phyloP scores from a whole-genome alignment of 2,329 filamentous ascomycete genomes.

The Paraconiothyrium sp. region DNA sequence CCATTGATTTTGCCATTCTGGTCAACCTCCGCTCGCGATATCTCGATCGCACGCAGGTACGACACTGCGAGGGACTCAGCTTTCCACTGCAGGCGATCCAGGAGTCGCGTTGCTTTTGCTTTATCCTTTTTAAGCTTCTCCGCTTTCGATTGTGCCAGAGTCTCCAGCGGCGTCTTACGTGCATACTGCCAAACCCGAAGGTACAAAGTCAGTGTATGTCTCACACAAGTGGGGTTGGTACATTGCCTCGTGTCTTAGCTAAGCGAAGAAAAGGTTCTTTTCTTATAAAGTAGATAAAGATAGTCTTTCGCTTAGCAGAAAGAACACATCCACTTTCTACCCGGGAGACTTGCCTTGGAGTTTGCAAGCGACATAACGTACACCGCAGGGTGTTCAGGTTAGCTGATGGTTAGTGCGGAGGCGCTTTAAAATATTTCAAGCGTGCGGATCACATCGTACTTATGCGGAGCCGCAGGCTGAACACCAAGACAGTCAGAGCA shows the following conservation, averaged over 20 bases:
- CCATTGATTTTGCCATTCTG: conserved; percentile 22
- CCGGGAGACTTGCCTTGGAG: conserved; percentile 25
- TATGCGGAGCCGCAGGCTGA: neutral
- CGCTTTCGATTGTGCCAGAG: conserved; percentile 32
- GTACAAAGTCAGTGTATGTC: too few species aligned
- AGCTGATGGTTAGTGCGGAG: neutral
- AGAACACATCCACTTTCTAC: too few species aligned
- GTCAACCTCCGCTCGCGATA: conserved; percentile 29
- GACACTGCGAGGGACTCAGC: conserved; percentile 44
- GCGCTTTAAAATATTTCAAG: neutral
- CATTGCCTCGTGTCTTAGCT: too few species aligned
- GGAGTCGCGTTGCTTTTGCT: conserved; percentile 36
- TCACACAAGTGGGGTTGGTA: too few species aligned
- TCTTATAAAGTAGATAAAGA: too few species aligned
- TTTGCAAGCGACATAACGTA: conserved; percentile 27
- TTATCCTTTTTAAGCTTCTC: conserved; percentile 44
- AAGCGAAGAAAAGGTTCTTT: too few species aligned
- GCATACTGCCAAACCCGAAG: conserved; percentile 27
- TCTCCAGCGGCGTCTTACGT: conserved; percentile 40
- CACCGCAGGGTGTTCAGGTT: neutral
- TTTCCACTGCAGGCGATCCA: conserved; percentile 47
- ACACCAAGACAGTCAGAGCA: neutral
- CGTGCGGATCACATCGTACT: neutral
- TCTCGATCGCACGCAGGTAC: conserved; percentile 40
- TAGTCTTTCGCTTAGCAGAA: too few species aligned